phyloP scores from a whole-genome alignment of 2,329 filamentous ascomycete species.

The Trichoderma sp. region DNA sequence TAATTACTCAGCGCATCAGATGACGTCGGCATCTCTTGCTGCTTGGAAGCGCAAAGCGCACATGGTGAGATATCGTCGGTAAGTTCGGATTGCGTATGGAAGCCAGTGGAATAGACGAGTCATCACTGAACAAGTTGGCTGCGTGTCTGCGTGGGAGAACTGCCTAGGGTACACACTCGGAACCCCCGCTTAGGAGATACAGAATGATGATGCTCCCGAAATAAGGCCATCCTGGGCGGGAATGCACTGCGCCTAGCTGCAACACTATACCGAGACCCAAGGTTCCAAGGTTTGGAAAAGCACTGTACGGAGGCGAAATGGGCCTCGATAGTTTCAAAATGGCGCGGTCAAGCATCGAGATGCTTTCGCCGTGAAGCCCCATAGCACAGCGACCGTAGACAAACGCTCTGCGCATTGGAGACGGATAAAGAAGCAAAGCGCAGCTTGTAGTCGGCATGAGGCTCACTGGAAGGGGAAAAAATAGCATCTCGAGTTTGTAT shows the following conservation, averaged over 20 bases:
- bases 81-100: not conserved
- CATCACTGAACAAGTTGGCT: not conserved
- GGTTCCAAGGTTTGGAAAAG: too few relatives aligned
- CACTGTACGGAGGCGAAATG: slow-evolving; percentile 14
- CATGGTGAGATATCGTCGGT: not conserved
- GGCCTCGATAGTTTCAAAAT: not conserved
- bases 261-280: not conserved
- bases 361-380: not conserved
- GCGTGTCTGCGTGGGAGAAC: not conserved
- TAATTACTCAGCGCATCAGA: slow-evolving; percentile 3
- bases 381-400: not conserved
- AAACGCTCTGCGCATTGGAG: not conserved
- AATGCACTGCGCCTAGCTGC: not conserved
- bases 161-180: not conserved
- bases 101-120: slow-evolving; percentile 3
- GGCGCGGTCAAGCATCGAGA: not conserved
- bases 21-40: not conserved
- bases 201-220: not conserved
- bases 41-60: not conserved
- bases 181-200: not conserved
- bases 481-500: not conserved
- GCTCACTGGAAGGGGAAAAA: not conserved
- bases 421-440: not conserved
- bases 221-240: not conserved
- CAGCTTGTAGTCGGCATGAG: not conserved